These are phyloP conservation scores for Yarrowia osloensis DNA, from an alignment of 805 yeast genomes.

Conservation along the genomic window DNA sequence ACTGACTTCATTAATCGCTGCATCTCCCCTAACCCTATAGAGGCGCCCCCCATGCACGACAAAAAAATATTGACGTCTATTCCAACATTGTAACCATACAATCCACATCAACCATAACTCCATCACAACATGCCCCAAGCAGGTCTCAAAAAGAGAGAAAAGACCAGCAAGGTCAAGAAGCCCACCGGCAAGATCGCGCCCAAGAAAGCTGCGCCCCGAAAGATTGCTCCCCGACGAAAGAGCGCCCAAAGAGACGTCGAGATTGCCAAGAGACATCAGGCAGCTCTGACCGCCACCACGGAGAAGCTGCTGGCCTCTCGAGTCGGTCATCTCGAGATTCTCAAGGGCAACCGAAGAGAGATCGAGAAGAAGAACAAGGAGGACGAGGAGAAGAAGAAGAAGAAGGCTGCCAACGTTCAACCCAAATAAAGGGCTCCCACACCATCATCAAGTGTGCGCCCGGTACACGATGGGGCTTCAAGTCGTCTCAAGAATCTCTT, in stretches of 20 bases:
- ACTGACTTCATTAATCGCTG: too few relatives aligned
- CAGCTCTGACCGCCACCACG: constrained; percentile 60
- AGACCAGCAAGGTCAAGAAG: constrained; percentile 25
- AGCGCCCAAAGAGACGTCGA: constrained; percentile 54
- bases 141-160: constrained; percentile 30
- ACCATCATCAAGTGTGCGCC: not conserved
- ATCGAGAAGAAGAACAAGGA: constrained; percentile 62
- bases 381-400: constrained; percentile 40
- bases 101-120: constrained; percentile 11
- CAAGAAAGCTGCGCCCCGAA: constrained; percentile 68
- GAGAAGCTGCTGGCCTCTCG: constrained; percentile 84
- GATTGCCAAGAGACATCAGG: constrained; percentile 58
- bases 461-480: constrained; percentile 8
- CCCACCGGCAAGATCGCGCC: constrained; percentile 17
- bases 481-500: not conserved
- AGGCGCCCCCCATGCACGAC: constrained; percentile 6
- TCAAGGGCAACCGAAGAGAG: constrained; percentile 88
- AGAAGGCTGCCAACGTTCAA: constrained; percentile 29
- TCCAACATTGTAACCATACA: constrained; percentile 16
- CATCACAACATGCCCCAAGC: constrained; percentile 25
- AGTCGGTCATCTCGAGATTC: constrained; percentile 90
- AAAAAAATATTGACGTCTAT: constrained; percentile 14
- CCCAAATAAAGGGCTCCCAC: constrained; percentile 3
- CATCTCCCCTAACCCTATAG: not conserved
- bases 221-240: constrained; percentile 65